phyloP scores from a whole-genome alignment of 768 basidiomycete species.

The Phanerodontia chrysosporium region DNA sequence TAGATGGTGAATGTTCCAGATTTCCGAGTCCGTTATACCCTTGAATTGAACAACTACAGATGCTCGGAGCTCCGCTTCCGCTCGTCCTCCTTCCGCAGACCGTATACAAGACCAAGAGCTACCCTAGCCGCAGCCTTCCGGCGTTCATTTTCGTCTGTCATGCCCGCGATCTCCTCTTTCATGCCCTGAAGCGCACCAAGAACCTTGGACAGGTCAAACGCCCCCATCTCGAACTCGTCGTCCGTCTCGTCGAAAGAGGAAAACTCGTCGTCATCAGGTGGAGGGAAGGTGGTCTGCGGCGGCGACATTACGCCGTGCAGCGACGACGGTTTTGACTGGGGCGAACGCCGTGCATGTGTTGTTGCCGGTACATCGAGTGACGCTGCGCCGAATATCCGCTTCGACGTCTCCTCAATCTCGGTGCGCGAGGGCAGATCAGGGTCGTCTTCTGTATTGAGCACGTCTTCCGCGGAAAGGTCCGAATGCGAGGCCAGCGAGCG shows the following conservation, averaged over 20 bases:
- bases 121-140: conserved; percentile 67
- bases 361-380: conserved; percentile 1
- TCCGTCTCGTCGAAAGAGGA: conserved; percentile 11
- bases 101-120: conserved; percentile 71
- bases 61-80: not conserved
- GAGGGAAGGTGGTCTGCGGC: not conserved
- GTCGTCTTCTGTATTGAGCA: conserved; percentile 15
- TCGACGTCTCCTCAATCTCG: conserved; percentile 28
- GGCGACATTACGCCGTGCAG: not conserved
- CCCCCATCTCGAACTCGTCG: conserved; percentile 21
- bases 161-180: conserved; percentile 70
- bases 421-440: conserved; percentile 24
- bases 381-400: conserved; percentile 25
- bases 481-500: not conserved
- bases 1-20: not conserved
- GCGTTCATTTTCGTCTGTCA: conserved; percentile 58
- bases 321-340: not conserved
- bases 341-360: not conserved
- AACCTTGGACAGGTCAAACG: conserved; percentile 62
- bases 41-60: not conserved
- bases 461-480: conserved; percentile 2
- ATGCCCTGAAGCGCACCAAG: conserved; percentile 59
- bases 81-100: conserved; percentile 36
- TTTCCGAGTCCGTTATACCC: not conserved
- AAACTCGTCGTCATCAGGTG: conserved; percentile 10